phyloP scores from a whole-genome alignment of 495 filamentous ascomycete species.

The Penicillium coprophilum region DNA sequence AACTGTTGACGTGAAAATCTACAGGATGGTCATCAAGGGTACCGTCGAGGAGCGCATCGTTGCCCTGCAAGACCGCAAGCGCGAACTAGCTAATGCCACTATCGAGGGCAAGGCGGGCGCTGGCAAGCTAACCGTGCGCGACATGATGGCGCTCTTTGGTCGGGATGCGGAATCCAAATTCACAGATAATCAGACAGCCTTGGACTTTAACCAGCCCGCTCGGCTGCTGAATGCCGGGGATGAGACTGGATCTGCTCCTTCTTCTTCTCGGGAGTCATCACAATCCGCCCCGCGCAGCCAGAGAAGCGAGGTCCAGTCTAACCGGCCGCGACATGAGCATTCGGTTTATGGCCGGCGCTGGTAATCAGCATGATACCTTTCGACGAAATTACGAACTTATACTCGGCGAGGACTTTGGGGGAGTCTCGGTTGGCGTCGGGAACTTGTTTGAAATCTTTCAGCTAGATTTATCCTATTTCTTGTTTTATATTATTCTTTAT shows the following conservation, averaged over 20 bases:
- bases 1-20: slow-evolving; percentile 89
- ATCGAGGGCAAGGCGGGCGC: slow-evolving; percentile 77
- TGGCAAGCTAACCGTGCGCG: slow-evolving; percentile 84
- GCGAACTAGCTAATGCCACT: slow-evolving; percentile 77
- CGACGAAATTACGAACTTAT: slow-evolving; percentile 9
- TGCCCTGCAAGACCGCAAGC: slow-evolving; percentile 88
- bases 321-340: slow-evolving; percentile 33
- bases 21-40: slow-evolving; percentile 80
- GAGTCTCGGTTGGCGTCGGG: slow-evolving; percentile 3
- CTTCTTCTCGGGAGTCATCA: slow-evolving; percentile 15
- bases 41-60: slow-evolving; percentile 93
- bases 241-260: slow-evolving; percentile 13
- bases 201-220: slow-evolving; percentile 34
- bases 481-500: slow-evolving; percentile 4
- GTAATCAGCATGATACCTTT: slow-evolving; percentile 23
- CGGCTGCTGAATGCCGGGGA: slow-evolving; percentile 27
- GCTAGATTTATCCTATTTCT: slow-evolving; percentile 2
- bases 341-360: slow-evolving; percentile 49
- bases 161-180: slow-evolving; percentile 64
- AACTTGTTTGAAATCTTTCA: background rate
- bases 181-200: slow-evolving; percentile 32
- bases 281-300: slow-evolving; percentile 31
- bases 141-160: slow-evolving; percentile 87
- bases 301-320: slow-evolving; percentile 26
- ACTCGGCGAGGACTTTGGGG: background rate